Base-by-base conservation (phyloP, 2,329 filamentous ascomycete species). In the Chaetomiaceae sp. region DNA sequence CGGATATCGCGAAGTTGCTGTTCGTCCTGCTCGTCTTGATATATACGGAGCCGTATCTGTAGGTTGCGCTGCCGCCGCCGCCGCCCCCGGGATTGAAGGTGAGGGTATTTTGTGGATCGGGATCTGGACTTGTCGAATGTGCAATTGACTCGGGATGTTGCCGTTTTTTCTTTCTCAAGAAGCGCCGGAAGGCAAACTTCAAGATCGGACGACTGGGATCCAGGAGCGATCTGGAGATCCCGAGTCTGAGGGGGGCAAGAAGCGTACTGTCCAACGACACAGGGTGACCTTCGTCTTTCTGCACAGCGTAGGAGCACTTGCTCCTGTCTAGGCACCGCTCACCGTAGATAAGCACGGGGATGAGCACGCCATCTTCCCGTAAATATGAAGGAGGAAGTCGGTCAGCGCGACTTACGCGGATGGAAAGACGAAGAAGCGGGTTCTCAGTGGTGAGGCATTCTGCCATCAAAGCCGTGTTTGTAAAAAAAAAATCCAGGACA, bases 401-500 rank as follows among this genome's bases (percentile, higher is more conserved):
- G 52, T 43, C 48, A 51, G 49, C 27, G n/a, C 14, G 33, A 33
- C 13, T 34, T 20, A 40, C 34, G 18, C 2, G 11, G 16, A 25
- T n/a, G 11, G 16, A 5, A 9, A 34, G 44, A 30, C 41, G 38
- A 42, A 44, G 42, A 38, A 21, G 43, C 34, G 36, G 34, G 32
- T 41, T 38, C 48, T 51, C 32, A 48, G 40, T 51, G 18, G 38
- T 10, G 41, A 34, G 9, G 10, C 23, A 21, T 40, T n/a, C 38
- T 13, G 44, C 13, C 38, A 43, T 38, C 50, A 48, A 48, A 47
- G 16, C 47, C n/a, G 18, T 41, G 32, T 33, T 45, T n/a, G n/a
- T n/a, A n/a, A n/a, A n/a, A 38, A 21, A n/a, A 29, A 53, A 51
- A 32, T 16, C 21, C 44, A 18, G 48, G 49, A 53, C 47, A 51